Evolutionary conservation across 2,329 filamentous ascomycete species (phyloP), one percentile per base, ranked within the genome.

Genomic region (Aspergillus ustus): DNA sequence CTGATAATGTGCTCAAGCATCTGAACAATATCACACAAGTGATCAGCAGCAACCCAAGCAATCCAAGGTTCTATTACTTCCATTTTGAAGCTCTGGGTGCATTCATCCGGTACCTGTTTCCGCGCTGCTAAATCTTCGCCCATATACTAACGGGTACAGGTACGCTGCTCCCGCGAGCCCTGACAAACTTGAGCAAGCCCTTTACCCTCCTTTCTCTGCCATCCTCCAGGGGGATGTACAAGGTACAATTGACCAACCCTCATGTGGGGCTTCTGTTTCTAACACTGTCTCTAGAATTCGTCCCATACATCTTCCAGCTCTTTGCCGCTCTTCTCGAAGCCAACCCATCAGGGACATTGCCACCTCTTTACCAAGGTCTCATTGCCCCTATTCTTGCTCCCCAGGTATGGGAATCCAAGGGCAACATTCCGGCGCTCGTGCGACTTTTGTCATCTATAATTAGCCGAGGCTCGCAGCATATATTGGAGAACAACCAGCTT

Each of bases 1-100:
- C 90, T 6, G 92, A 97, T 68, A 86, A 85, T 67, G 87, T 96
- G n/a, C 81, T 98, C 57, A 85, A 87, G 56, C 93, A 96, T 75
- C 85, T 99, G 62, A 88, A 96, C 72, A 89, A 86, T 63, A 97
- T 99, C 70, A 97, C 93, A 52, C 90, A 91, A 71, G 89, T 96
- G 68, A 98, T 98, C 77, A 90, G 93, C 73, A 87, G 90, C 69
- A 99, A 99, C 77, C 95, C 95, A 0, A 97, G 93, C 81, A 99
- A 99, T 78, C 95, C 95, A 2, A 87, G 92, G 13, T 99, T 99
- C 81, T 97, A 97, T 80, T 99, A 99, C 82, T 99, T 94, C 77
- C 92, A 97, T 75, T 99, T 99, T 66, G 95, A 99, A 80, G 91
- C 92, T 3, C 82, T 99, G 50, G 95, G 95, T 37, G 94, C 95